Evolutionary conservation across 2,329 filamentous ascomycete genomes (phyloP), one percentile per base, ranked within the genome.

Genomic region (Phialophora verrucosa): DNA sequence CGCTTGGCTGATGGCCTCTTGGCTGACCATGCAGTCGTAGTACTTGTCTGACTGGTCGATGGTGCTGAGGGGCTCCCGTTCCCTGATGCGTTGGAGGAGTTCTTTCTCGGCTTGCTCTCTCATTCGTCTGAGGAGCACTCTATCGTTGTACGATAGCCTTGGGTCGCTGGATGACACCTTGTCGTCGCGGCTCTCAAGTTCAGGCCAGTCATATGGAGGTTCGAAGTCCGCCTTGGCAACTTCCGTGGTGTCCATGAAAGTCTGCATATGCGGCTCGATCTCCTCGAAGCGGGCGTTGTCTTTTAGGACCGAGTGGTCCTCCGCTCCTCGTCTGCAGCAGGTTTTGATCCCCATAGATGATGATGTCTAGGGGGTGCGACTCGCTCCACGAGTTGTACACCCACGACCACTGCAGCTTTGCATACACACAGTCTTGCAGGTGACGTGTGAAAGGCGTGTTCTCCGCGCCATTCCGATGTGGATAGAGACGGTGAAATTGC

Each of bases 1-100:
- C 6, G 38, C 62, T 50, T 68, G 66, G 55, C 66, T 68, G 25
- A 60, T 51, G 49, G 66, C 63, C 27, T 68, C 66, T 57, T 65
- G 59, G 47, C 59, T 65, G 32, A 68, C 47, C 31, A 68, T 25
- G 38, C 49, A 47, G 31, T 68, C 66, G 58, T 62, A 68, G 59
- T 63, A 68, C 54, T 25, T 11, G 10, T 66, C 64, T 38, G 14
- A 23, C 32, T 51, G 31, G 27, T 42, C 31, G 44, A 38, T 42
- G 20, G 44, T 31, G 17, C 31, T 20, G 8, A 14, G 29, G 17
- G 14, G 11, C 5, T 47, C 47, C 12, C 27, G 55, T 23, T 14
- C n/a, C 20, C 23, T 20, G 29, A 61, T 29, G 23, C 49, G 49
- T 8, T 53, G 23, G 49, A 53, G 11, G 20, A 53, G 20, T 25